Evolutionary conservation across 352 stramenopile genomes (phyloP), one percentile per base, ranked within the genome.

Genomic region (Pythium dissimile): DNA sequence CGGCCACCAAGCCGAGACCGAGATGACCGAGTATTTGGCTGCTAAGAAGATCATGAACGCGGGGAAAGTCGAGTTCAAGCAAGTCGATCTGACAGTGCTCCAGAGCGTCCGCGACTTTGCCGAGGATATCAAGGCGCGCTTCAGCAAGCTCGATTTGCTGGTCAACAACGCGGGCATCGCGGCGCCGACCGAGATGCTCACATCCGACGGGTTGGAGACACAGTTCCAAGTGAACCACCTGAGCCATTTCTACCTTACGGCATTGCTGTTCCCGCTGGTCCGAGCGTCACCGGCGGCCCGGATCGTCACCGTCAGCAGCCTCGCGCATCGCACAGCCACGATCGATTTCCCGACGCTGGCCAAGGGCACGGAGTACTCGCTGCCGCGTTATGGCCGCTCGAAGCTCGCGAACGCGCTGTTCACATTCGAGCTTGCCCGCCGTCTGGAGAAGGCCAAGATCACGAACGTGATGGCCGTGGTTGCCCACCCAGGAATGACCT

Each of bases 171-270:
- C 79, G 2, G 82, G 82, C 3, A 72, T 69, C 8, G 72, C 68
- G 2, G 50, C 73, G 1, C 44, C 73, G 7, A 42, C 41, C 13
- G 62, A 77, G 30, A 43, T 54, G 13, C 46, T 76, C 16, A 78
- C 67, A 6, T 26, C 32, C 0, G 62, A 84, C 32, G 77, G 77
- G 1, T 39, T 80, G 16, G 82, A 92, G 49, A 59, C 61, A 9
- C 77, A 89, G 37, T 90, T 92, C 45, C 77, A 66, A 1, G 80
- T 69, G 26, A 92, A 92, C 59, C 73, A 89, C 53, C 28, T 92
- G 26, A 79, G 73, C 2, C 77, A 86, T 50, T 88, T 92, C 59
- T 63, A 67, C 24, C 49, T 90, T 10, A 89, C 77, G 9, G 65
- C 56, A 9, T 57, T 75, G 47, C 44, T 90, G 12, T 61, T 88